A percentile compares a stretch with the other conserved stretches of the same genome.
phyloP scores from a whole-genome alignment of 495 filamentous ascomycete species.

The Aspergillus campestris region DNA sequence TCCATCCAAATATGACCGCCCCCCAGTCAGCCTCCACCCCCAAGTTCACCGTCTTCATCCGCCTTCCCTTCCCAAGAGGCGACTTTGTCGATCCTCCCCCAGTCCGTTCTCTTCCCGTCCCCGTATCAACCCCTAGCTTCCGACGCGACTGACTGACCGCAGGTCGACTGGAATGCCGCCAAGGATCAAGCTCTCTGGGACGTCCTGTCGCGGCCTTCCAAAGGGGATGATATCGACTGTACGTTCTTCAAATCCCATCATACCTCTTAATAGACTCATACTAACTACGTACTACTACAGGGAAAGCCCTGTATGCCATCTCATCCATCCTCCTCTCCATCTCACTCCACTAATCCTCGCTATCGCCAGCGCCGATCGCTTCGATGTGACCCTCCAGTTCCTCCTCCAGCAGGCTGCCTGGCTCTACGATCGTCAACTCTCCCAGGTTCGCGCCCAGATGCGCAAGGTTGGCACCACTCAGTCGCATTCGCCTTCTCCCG shows the following conservation, averaged over 20 bases:
- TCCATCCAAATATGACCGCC: too few relatives aligned
- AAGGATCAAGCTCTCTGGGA: slow-evolving; percentile 92
- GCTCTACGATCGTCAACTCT: slow-evolving; percentile 86
- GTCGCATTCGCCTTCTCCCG: slow-evolving; percentile 36
- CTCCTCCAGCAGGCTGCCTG: slow-evolving; percentile 90
- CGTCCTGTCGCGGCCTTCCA: slow-evolving; percentile 65
- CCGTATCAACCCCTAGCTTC: not conserved
- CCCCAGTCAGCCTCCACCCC: not conserved
- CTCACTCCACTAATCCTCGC: slow-evolving; percentile 4
- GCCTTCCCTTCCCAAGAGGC: slow-evolving; percentile 77
- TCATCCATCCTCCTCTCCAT: not conserved
- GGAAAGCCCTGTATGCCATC: slow-evolving; percentile 62
- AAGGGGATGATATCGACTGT: slow-evolving; percentile 78
- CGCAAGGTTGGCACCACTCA: slow-evolving; percentile 54
- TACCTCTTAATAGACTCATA: not conserved
- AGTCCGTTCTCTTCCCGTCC: slow-evolving; percentile 38
- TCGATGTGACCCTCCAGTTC: slow-evolving; percentile 76
- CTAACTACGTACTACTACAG: slow-evolving; percentile 31
- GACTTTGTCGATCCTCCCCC: slow-evolving; percentile 86
- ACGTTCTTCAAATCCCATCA: slow-evolving; percentile 16
- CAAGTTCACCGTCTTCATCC: slow-evolving; percentile 69
- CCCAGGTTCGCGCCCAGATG: slow-evolving; percentile 86
- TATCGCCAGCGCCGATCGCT: slow-evolving; percentile 44
- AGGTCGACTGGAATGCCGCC: slow-evolving; percentile 64
- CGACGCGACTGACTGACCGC: slow-evolving; percentile 8